Evolutionary conservation across 2,329 filamentous ascomycete genomes (phyloP), one percentile per base, ranked within the genome.

Genomic region (Alternaria dauci): DNA sequence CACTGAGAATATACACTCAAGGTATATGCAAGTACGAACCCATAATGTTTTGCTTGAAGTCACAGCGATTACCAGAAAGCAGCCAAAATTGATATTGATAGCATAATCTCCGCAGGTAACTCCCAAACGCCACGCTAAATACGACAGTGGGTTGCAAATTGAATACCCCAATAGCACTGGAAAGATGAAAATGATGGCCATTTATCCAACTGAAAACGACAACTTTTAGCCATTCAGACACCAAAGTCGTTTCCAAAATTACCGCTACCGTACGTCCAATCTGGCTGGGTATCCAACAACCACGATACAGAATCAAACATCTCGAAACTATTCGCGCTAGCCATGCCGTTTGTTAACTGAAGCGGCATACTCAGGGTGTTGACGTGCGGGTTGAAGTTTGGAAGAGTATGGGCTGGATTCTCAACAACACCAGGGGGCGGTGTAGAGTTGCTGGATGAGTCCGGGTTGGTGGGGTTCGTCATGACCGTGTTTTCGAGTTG

Each of bases 231-330:
- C 20, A 3, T 9, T 58, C 67, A 76, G 48, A 74, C 66, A 25
- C 70, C 71, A 59, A 77, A 77, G 25, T 77, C 75, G 32, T 73
- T 68, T 7, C 71, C 69, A 48, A 76, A 76, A 1, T 65, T 66
- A 2, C 67, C 67, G 11, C 68, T 62, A 3, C 71, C 68, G 51
- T 74, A 77, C 32, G 73, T 71, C 75, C 75, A 77, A 34, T 76
- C 75, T 8, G 68, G 71, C 59, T 78, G 76, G 90, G 93, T 92
- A 76, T 97, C 94, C 61, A 97, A 82, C 83, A 96, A 93, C 94
- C 94, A 97, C 77, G 94, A 92, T 71, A 97, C 85, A 1, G 94
- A 92, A 79, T 97, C 93, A 73, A 96, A 97, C 63, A 96, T 92
- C 76, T 96, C 80, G 34, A 80, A 82, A 46, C 78, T 79, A 50